phyloP scores from a whole-genome alignment of 2,329 filamentous ascomycete genomes.

The Dactylellina drechsleri region DNA sequence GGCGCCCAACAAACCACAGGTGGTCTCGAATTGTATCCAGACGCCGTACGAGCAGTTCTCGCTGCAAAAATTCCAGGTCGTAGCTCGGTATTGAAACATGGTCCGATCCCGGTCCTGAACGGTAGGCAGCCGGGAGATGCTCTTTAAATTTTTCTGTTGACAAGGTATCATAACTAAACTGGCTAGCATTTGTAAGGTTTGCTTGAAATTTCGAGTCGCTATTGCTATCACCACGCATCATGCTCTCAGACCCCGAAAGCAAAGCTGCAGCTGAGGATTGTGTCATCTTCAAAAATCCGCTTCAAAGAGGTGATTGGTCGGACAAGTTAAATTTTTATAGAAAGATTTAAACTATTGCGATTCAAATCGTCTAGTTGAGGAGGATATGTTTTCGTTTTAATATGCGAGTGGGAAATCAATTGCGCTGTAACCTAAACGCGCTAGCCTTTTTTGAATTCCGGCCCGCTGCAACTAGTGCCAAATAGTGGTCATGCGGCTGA shows the following conservation, averaged over 20 bases:
- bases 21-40: conserved; percentile 55
- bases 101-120: conserved; percentile 25
- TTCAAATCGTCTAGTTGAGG: too few species aligned
- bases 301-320: not conserved
- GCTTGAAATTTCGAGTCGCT: conserved; percentile 24
- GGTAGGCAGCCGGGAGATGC: conserved; percentile 29
- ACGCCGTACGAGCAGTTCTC: conserved; percentile 51
- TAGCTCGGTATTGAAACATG: conserved; percentile 36
- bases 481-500: too few species aligned
- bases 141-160: not conserved
- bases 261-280: not conserved
- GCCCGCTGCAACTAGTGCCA: too few species aligned
- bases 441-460: too few species aligned
- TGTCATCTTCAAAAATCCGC: conserved; percentile 6
- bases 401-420: too few species aligned
- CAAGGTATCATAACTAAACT: not conserved
- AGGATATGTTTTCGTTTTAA: too few species aligned
- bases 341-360: too few species aligned
- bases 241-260: conserved; percentile 14
- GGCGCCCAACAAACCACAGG: conserved; percentile 56
- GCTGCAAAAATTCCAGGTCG: conserved; percentile 39
- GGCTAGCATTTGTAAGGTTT: not conserved
- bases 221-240: not conserved
- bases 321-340: too few species aligned
- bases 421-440: too few species aligned